Percentiles rank a stretch among this genome's conserved stretches.
These are phyloP conservation scores for Solanum paucissectum DNA, from an alignment of 257 asterid genomes.

Conservation along the genomic window DNA sequence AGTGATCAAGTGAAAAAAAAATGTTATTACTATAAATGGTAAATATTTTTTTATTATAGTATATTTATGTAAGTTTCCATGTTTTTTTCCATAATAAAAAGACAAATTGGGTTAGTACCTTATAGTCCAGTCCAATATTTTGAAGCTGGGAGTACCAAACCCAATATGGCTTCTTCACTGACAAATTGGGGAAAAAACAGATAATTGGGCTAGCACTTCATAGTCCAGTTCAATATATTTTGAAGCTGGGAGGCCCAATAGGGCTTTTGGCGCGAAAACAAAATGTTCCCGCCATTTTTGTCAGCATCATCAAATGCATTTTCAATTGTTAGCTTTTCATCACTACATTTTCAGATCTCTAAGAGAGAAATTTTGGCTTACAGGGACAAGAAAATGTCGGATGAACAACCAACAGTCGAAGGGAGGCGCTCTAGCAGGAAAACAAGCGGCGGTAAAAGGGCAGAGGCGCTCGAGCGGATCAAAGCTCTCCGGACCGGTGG, in stretches of 20 bases:
- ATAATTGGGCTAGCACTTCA: background rate
- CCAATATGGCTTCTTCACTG: background rate
- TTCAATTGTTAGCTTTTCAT: background rate
- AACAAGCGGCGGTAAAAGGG: slow-evolving; percentile 17
- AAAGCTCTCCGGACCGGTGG: slow-evolving; percentile 56
- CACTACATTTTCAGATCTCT: background rate
- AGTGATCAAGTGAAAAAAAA: no score
- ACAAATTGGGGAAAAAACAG: background rate
- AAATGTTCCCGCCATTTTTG: slow-evolving; percentile 12
- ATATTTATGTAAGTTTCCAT: no score
- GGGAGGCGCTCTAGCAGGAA: slow-evolving; percentile 62
- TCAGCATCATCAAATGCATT: background rate
- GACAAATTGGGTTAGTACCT: background rate
- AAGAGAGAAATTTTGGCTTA: background rate
- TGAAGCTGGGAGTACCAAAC: background rate
- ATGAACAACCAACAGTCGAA: slow-evolving; percentile 43
- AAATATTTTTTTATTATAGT: no score
- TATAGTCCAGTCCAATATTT: background rate
- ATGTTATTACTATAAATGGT: no score
- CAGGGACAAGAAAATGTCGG: slow-evolving; percentile 30
- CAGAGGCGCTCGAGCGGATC: slow-evolving; percentile 69
- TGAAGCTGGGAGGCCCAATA: background rate
- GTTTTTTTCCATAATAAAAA: no score
- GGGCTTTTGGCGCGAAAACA: slow-evolving; percentile 16
- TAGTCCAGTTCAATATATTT: background rate